phyloP scores from a whole-genome alignment of 1,284 basidiomycete species.

The Sanghuangporus weigelae region DNA sequence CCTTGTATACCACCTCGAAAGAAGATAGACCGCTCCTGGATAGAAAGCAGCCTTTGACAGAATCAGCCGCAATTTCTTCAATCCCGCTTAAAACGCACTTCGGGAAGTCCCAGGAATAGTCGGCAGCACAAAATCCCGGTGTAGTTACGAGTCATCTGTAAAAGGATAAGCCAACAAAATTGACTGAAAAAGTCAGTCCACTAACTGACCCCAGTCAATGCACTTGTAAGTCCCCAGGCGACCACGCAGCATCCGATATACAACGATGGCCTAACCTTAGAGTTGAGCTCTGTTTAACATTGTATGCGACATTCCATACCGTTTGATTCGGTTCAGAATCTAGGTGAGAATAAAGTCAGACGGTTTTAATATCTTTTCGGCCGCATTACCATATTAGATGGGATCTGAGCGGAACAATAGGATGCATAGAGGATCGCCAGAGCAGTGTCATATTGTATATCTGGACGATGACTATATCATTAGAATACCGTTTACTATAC shows the following conservation, averaged over 20 bases:
- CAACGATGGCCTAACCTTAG: conserved; percentile 18
- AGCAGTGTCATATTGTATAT: conserved; percentile 13
- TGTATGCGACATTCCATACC: conserved; percentile 27
- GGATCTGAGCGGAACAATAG: conserved; percentile 8
- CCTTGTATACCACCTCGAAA: conserved; percentile 22
- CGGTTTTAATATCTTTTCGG: conserved; percentile 9
- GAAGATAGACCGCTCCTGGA: conserved; percentile 20
- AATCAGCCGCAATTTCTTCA: background rate
- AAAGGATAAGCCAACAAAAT: background rate
- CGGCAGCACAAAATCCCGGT: conserved; percentile 22
- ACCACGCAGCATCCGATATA: conserved; percentile 24
- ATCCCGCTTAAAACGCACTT: conserved; percentile 12
- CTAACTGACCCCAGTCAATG: conserved; percentile 20
- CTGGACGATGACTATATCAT: background rate
- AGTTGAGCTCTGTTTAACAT: conserved; percentile 15
- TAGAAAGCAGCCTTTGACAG: conserved; percentile 17
- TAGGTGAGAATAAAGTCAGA: conserved; percentile 19
- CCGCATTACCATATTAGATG: conserved; percentile 14
- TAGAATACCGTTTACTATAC: conserved; percentile 5
- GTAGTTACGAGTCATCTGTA: conserved; percentile 21
- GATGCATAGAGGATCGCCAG: conserved; percentile 11
- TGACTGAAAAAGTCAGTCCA: background rate
- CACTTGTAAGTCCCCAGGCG: conserved; percentile 22
- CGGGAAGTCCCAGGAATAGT: conserved; percentile 24
- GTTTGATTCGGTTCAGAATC: conserved; percentile 48